A percentile compares a stretch with the other conserved stretches of the same genome.
Conservation (phyloP, 306 rosid species). For the Purshia tridentata region DNA sequence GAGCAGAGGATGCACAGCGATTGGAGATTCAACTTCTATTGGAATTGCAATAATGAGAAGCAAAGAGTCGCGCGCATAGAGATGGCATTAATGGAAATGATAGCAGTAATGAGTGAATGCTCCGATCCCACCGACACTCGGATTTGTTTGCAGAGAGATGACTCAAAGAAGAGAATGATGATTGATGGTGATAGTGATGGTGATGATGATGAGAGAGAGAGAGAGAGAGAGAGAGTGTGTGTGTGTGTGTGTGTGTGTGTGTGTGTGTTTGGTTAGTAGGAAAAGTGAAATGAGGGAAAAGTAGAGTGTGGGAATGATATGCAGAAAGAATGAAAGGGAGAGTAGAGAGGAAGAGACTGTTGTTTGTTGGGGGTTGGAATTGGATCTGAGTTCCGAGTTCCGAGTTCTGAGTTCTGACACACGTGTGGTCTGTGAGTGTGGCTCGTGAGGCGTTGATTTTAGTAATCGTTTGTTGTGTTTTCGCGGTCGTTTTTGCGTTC, state of each 20-base stretch:
- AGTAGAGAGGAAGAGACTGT: not conserved
- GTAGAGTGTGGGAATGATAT: slow-evolving; percentile 23
- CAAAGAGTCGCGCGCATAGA: not conserved
- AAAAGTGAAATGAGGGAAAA: slow-evolving; percentile 48
- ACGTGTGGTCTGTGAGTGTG: not conserved
- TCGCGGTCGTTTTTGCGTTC: slow-evolving; percentile 40
- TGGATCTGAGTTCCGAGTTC: not conserved
- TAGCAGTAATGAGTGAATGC: not conserved
- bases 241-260: slow-evolving; percentile 15
- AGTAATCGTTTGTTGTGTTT: slow-evolving; percentile 11
- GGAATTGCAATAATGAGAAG: not conserved
- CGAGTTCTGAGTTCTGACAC: not conserved
- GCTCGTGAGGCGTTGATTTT: slow-evolving; percentile 18
- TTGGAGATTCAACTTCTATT: not conserved
- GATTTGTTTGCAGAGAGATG: not conserved
- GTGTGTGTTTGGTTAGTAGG: slow-evolving; percentile 41
- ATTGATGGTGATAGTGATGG: not conserved
- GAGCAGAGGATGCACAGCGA: not conserved
- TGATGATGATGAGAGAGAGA: not conserved
- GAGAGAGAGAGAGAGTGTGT: slow-evolving; percentile 8
- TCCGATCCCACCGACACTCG: slow-evolving; percentile 28
- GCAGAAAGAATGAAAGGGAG: not conserved
- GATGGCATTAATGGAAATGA: slow-evolving; percentile 5
- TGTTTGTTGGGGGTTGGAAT: not conserved
- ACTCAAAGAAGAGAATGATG: slow-evolving; percentile 1